Percentiles rank a stretch among this genome's conserved stretches.
phyloP scores from a whole-genome alignment of 805 yeast genomes.

The Brettanomyces nanus region DNA sequence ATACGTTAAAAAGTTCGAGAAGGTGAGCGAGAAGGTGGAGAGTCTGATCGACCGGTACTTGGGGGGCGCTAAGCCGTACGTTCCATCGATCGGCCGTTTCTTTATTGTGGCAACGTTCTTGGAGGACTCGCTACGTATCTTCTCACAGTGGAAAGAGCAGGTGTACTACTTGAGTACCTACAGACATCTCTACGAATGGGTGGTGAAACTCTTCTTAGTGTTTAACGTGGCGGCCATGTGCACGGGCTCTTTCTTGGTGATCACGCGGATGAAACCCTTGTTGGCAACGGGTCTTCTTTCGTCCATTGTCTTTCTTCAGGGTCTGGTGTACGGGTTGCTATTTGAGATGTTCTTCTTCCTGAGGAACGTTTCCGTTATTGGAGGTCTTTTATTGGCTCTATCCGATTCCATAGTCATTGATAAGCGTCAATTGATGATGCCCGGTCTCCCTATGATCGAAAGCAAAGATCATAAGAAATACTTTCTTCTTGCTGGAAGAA shows the following conservation, averaged over 20 bases:
- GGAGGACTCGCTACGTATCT: conserved; percentile 80
- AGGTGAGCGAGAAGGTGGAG: conserved; percentile 45
- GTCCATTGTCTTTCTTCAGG: conserved; percentile 72
- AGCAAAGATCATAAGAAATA: conserved; percentile 67
- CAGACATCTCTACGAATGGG: conserved; percentile 69
- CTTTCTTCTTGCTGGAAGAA: conserved; percentile 79
- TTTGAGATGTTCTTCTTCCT: conserved; percentile 75
- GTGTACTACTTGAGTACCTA: conserved; percentile 73
- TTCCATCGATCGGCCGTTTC: conserved; percentile 83
- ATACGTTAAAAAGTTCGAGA: conserved; percentile 36
- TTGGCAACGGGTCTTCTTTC: conserved; percentile 64
- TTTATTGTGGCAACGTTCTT: conserved; percentile 89
- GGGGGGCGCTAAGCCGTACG: conserved; percentile 55
- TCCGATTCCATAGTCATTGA: conserved; percentile 79
- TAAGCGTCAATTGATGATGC: conserved; percentile 56
- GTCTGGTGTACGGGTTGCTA: conserved; percentile 78
- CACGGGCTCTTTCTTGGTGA: conserved; percentile 61
- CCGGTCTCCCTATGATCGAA: conserved; percentile 70
- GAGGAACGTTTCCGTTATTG: conserved; percentile 83
- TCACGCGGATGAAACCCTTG: conserved; percentile 58
- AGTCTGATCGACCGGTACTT: conserved; percentile 41
- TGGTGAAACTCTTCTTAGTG: conserved; percentile 65
- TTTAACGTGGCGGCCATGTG: conserved; percentile 63
- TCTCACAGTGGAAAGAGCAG: conserved; percentile 87
- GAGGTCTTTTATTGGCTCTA: conserved; percentile 82